Evolutionary conservation across 1,284 basidiomycete genomes (phyloP), one percentile per base, ranked within the genome.

Genomic region (Mixia osmundae): DNA sequence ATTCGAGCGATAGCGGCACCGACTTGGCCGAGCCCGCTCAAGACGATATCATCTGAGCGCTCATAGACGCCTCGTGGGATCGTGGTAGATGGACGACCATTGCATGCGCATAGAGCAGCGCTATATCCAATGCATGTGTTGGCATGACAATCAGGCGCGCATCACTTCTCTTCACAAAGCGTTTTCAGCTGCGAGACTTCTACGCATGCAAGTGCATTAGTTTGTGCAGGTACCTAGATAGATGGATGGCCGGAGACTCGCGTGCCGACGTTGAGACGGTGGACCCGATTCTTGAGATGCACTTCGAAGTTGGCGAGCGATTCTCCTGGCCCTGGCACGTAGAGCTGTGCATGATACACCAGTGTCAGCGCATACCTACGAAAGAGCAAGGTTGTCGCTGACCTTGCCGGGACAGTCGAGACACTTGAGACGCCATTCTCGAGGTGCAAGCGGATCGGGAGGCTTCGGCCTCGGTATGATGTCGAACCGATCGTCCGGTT

Each of bases 351-450:
- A 14, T 4, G 14, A 11, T 11, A 29, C 11, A 20, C 19, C 23
- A 28, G 23, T 11, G 20, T 28, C 2, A n/a, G 11, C 12, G 18
- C 28, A 31, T 32, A 11, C 19, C 7, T 12, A 30, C 18, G 19
- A 33, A 34, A 20, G 27, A 25, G 9, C 1, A n/a, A 6, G 6
- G 7, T 14, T 14, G 5, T 12, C 2, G 34, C 45, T 32, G 15
- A 80, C 80, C 66, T 85, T 85, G 51, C 79, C 80, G 44, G 82
- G 82, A 57, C 89, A 95, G 55, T 95, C 89, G 40, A 73, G 54
- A 57, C 89, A 97, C 56, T 80, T 85, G 50, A 94, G 69, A 16
- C 85, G 67, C 85, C 87, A 95, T 54, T 87, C 79, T 14, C 50
- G 41, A 3, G 67, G 61, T 25, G 60, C 54, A 20, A 58, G 61